Evolutionary conservation across 1,284 basidiomycete species (phyloP).

Genomic region (Malassezia sp.): DNA sequence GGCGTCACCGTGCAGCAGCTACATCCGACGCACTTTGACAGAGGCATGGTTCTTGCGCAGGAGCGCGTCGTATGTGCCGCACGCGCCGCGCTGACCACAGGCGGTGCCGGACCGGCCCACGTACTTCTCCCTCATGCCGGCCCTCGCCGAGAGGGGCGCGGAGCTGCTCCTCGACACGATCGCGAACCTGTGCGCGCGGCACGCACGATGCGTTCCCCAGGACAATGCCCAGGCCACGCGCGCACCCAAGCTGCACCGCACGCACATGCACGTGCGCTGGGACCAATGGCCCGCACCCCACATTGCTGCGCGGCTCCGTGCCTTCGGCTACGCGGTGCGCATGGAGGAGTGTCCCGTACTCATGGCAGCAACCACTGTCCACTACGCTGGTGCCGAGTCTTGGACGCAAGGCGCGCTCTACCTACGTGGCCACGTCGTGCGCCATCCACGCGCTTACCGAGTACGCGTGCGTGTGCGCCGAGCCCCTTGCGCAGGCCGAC

Average conservation of each 20-base stretch:
- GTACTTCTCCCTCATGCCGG: not conserved
- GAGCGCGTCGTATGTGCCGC: too few relatives aligned
- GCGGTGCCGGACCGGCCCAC: not conserved
- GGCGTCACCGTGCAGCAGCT: conserved; percentile 35
- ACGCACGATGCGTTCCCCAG: conserved; percentile 49
- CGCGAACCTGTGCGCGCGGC: conserved; percentile 52
- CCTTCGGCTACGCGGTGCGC: conserved; percentile 24
- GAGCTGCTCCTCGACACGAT: conserved; percentile 61
- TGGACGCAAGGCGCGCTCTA: too few relatives aligned
- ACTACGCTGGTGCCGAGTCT: conserved; percentile 19
- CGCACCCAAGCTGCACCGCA: conserved; percentile 29
- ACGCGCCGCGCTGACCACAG: too few relatives aligned
- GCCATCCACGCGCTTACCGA: conserved; percentile 1
- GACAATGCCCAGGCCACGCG: conserved; percentile 12
- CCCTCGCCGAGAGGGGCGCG: conserved; percentile 52
- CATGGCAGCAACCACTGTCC: conserved; percentile 14
- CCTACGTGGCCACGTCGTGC: too few relatives aligned
- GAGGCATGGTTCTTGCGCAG: conserved; percentile 18
- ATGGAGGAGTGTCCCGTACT: not conserved
- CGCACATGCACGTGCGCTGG: conserved; percentile 22
- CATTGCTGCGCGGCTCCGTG: conserved; percentile 27
- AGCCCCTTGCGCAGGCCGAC: not conserved
- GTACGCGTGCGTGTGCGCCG: too few relatives aligned
- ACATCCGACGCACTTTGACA: conserved; percentile 24
- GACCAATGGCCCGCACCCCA: conserved; percentile 19